Conservation (phyloP, 2,329 filamentous ascomycete species). For the Aspergillus texensis region DNA sequence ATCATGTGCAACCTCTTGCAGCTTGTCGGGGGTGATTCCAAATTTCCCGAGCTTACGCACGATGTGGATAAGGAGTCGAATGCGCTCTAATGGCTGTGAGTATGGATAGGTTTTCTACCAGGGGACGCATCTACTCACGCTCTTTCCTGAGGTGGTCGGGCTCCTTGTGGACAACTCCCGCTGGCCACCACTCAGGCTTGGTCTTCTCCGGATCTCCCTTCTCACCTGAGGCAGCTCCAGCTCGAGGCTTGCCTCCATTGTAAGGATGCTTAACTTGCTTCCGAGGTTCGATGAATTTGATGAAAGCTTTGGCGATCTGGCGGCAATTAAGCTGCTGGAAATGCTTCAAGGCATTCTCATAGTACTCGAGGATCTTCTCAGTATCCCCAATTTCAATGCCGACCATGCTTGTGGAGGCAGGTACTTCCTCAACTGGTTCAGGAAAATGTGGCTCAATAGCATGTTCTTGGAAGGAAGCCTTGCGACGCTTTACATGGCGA, state of each 20-base stretch:
- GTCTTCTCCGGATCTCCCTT: constrained; percentile 48
- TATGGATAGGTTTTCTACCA: not conserved
- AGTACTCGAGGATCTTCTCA: constrained; percentile 42
- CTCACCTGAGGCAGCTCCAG: constrained; percentile 39
- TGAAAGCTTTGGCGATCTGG: constrained; percentile 48
- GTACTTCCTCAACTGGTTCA: constrained; percentile 28
- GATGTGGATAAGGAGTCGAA: constrained; percentile 44
- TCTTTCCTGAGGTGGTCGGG: constrained; percentile 52
- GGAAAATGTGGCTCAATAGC: constrained; percentile 22
- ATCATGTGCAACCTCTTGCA: constrained; percentile 45
- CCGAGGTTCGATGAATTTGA: constrained; percentile 50
- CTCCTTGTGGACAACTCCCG: constrained; percentile 50
- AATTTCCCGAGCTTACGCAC: constrained; percentile 40
- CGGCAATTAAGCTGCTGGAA: constrained; percentile 52
- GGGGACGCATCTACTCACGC: constrained; percentile 36
- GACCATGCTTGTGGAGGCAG: constrained; percentile 28
- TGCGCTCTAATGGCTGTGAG: constrained; percentile 31
- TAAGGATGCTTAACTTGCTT: constrained; percentile 54
- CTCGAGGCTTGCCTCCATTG: constrained; percentile 46
- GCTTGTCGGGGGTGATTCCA: constrained; percentile 41
- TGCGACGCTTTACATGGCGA: constrained; percentile 36
- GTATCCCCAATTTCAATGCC: constrained; percentile 43
- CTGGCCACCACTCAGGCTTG: constrained; percentile 50
- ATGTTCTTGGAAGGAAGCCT: constrained; percentile 22
- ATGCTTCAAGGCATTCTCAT: constrained; percentile 43